Conservation (phyloP, 148 eudicot species). For the Rhododendron simsii region DNA sequence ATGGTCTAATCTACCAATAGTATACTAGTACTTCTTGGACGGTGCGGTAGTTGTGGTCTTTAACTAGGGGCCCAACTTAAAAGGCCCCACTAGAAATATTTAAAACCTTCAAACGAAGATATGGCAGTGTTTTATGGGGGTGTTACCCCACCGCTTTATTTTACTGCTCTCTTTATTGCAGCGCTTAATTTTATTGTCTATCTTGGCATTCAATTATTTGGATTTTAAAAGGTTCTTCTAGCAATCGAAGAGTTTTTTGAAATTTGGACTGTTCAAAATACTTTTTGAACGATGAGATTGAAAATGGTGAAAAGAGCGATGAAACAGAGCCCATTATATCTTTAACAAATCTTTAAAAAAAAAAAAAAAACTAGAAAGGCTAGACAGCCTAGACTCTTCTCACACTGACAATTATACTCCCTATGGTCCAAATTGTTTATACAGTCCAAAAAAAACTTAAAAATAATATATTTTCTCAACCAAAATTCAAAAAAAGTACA, state of each 20-base stretch:
- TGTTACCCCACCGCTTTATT: too few species aligned
- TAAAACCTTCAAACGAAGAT: background rate
- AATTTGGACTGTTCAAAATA: too few species aligned
- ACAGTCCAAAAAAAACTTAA: too few species aligned
- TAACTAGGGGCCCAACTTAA: background rate
- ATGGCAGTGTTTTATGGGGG: background rate
- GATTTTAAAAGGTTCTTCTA: too few species aligned
- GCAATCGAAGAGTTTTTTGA: too few species aligned
- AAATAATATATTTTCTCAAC: too few species aligned
- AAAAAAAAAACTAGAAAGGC: background rate
- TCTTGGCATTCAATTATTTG: fast-evolving
- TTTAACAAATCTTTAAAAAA: background rate
- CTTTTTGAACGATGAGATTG: too few species aligned
- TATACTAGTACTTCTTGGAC: background rate
- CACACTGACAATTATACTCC: too few species aligned
- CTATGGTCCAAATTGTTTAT: too few species aligned
- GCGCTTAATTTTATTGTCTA: fast-evolving
- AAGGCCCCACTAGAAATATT: background rate
- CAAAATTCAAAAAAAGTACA: too few species aligned
- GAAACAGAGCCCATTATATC: background rate
- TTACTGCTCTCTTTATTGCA: too few species aligned
- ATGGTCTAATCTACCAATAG: background rate
- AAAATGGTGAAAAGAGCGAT: too few species aligned
- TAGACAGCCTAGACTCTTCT: background rate
- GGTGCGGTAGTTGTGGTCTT: background rate